Conservation (phyloP, 345 rosid genomes). For the Hibiscus mutabilis region DNA sequence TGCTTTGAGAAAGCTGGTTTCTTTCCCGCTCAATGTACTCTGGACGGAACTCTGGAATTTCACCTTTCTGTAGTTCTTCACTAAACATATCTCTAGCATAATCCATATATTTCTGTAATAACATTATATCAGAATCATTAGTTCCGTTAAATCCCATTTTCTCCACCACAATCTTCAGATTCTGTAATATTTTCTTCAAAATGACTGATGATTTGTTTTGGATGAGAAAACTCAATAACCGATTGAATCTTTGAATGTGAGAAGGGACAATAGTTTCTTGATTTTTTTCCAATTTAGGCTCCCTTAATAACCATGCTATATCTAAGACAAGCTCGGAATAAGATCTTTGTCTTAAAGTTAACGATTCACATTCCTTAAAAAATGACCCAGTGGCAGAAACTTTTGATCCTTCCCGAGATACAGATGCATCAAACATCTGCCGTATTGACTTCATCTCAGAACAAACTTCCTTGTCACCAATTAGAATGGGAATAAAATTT, state of each 20-base stretch:
- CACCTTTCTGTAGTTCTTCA: slow-evolving; percentile 24
- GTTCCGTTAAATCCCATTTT: slow-evolving; percentile 28
- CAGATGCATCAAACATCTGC: slow-evolving; percentile 44
- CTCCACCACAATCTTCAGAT: slow-evolving; percentile 41
- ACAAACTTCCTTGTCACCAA: slow-evolving; percentile 65
- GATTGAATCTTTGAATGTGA: slow-evolving; percentile 60
- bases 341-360: slow-evolving; percentile 34
- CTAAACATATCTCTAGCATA: slow-evolving; percentile 28
- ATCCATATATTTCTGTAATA: slow-evolving; percentile 42
- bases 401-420: slow-evolving; percentile 28
- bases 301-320: slow-evolving; percentile 79
- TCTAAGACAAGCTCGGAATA: slow-evolving; percentile 65
- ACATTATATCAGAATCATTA: slow-evolving; percentile 33
- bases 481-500: slow-evolving; percentile 73
- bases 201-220: slow-evolving; percentile 41
- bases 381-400: slow-evolving; percentile 17
- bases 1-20: slow-evolving; percentile 25
- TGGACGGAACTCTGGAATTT: slow-evolving; percentile 14
- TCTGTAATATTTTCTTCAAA: slow-evolving; percentile 45
- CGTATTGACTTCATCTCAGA: slow-evolving; percentile 64
- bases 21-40: slow-evolving; percentile 18
- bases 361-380: slow-evolving; percentile 35
- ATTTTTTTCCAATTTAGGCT: slow-evolving; percentile 46
- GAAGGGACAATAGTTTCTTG: slow-evolving; percentile 32
- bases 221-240: slow-evolving; percentile 50